phyloP scores from a whole-genome alignment of 2,329 filamentous ascomycete species.

The Xylariaceae sp. region DNA sequence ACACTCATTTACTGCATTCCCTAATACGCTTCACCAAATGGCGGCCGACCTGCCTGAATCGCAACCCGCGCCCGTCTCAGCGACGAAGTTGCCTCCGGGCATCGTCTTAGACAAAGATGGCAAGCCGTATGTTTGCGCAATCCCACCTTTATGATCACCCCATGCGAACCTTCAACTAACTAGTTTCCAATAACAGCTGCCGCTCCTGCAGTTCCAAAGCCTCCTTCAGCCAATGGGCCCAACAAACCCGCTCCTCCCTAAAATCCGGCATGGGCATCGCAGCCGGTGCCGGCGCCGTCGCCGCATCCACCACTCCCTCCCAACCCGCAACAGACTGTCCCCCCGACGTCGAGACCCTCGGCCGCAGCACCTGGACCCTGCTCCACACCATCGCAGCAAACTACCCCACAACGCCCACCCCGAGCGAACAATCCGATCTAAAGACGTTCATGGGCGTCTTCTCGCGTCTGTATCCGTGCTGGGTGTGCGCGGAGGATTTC shows the following conservation, averaged over 20 bases:
- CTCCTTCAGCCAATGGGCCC: conserved; percentile 56
- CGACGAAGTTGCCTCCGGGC: conserved; percentile 61
- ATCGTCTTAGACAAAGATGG: conserved; percentile 74
- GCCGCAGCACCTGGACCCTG: conserved; percentile 86
- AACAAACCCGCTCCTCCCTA: conserved; percentile 44
- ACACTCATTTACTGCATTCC: background rate
- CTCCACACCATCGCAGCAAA: conserved; percentile 85
- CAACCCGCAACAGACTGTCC: conserved; percentile 65
- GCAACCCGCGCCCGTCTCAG: conserved; percentile 25
- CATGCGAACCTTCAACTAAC: conserved; percentile 1
- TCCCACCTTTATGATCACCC: no score
- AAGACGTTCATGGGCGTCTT: conserved; percentile 74
- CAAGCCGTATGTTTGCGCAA: conserved; percentile 62
- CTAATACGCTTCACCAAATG: conserved; percentile 33
- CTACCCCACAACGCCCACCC: conserved; percentile 68
- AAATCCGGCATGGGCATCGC: conserved; percentile 34
- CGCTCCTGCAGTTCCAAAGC: conserved; percentile 63
- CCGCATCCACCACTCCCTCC: conserved; percentile 31
- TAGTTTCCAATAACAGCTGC: no score
- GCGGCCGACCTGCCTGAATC: conserved; percentile 35
- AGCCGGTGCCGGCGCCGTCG: conserved; percentile 30
- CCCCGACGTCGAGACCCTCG: conserved; percentile 81
- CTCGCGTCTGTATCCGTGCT: conserved; percentile 87
- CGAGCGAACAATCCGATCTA: conserved; percentile 68
- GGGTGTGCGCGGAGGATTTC: conserved; percentile 92